A percentile compares a stretch with the other conserved stretches of the same genome.
These are phyloP conservation scores for Solanum acaule DNA, from an alignment of 257 asterid genomes.

Conservation along the genomic window DNA sequence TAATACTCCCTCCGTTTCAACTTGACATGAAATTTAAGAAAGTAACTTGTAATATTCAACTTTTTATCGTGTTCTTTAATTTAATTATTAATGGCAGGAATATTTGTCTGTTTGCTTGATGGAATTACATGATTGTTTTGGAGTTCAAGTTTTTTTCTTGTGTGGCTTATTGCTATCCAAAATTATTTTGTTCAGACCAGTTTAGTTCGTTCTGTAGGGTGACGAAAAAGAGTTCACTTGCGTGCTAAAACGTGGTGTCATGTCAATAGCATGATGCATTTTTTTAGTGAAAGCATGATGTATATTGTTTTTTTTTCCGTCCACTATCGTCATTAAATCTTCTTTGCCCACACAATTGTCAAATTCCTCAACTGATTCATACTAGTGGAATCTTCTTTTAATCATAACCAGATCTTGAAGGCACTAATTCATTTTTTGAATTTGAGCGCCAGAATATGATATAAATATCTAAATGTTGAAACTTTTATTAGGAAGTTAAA, in stretches of 20 bases:
- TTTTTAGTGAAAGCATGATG: not conserved
- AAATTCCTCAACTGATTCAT: not conserved
- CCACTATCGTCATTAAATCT: not conserved
- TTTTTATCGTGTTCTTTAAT: not conserved
- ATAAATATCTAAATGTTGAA: not conserved
- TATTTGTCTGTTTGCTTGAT: not conserved
- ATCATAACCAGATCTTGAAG: not conserved
- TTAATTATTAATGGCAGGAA: not conserved
- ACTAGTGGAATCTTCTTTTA: not conserved
- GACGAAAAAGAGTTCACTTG: slow-evolving; percentile 17
- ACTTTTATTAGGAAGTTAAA: not conserved
- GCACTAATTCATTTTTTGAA: not conserved
- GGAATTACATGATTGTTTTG: not conserved
- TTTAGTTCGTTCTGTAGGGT: slow-evolving; percentile 41
- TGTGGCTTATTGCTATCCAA: not conserved
- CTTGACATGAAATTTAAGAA: too few species aligned
- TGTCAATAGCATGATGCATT: not conserved
- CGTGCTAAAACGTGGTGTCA: slow-evolving; percentile 14
- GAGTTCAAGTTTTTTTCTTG: not conserved
- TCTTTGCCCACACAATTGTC: not conserved
- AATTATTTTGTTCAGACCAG: slow-evolving; percentile 5
- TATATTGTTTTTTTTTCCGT: not conserved
- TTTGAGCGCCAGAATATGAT: not conserved
- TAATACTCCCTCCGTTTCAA: not conserved
- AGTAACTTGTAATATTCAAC: too few species aligned